Conservation (phyloP, 2,329 filamentous ascomycete species). For the Coniochaeta prunicola region DNA sequence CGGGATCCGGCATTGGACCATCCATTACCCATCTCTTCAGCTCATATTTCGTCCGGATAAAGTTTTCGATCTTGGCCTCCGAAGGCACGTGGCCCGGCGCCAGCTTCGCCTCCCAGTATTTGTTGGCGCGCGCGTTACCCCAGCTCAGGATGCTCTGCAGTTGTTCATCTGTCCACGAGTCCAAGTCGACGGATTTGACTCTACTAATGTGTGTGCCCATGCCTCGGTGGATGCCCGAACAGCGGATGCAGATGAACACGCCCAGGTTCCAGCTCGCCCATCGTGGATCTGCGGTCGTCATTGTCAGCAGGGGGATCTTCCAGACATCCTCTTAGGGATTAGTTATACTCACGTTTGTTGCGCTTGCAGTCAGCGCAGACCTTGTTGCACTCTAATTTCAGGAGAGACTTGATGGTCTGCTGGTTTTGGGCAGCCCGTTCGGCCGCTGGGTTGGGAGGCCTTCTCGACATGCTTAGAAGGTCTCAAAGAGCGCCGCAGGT, state of each 20-base stretch:
- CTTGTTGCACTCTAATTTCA: conserved; percentile 95
- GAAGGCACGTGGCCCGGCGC: conserved; percentile 86
- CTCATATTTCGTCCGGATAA: conserved; percentile 98
- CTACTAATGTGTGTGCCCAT: conserved; percentile 98
- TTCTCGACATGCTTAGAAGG: conserved; percentile 60
- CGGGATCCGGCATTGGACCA: conserved; percentile 86
- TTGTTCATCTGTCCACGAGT: conserved; percentile 98
- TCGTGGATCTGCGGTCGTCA: conserved; percentile 64
- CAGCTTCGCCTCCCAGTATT: conserved; percentile 97
- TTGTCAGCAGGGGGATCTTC: background rate
- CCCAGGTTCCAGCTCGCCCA: conserved; percentile 99
- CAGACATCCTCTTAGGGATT: background rate
- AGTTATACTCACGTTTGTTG: conserved; percentile 75
- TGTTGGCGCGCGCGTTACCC: conserved; percentile 95
- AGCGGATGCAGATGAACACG: conserved; percentile 95
- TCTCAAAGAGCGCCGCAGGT: background rate
- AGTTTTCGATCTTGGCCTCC: conserved; percentile 98
- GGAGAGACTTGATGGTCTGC: conserved; percentile 84
- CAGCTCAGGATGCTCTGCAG: conserved; percentile 87
- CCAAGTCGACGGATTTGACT: conserved; percentile 96
- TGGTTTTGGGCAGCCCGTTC: conserved; percentile 91
- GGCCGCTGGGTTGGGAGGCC: conserved; percentile 67
- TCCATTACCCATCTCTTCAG: conserved; percentile 99
- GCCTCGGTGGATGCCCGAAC: conserved; percentile 94
- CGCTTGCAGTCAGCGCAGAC: conserved; percentile 97